Evolutionary conservation across 441 rosid genomes (phyloP).

Genomic region (Adansonia gregorii): DNA sequence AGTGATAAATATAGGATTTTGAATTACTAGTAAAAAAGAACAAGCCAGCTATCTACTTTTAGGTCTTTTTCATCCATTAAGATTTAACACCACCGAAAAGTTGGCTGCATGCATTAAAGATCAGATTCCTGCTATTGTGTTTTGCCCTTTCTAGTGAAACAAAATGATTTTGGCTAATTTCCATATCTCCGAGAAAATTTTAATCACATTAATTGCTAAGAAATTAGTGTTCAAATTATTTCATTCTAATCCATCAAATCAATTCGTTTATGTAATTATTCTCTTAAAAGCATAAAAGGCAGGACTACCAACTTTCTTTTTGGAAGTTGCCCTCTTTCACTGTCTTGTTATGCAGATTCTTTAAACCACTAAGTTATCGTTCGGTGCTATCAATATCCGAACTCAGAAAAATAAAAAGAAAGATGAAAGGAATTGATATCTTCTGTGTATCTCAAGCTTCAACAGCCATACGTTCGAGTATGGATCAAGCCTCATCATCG

Average conservation of each 20-base stretch:
- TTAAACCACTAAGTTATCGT: slow-evolving; percentile 34
- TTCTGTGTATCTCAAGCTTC: slow-evolving; percentile 83
- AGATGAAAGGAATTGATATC: slow-evolving; percentile 47
- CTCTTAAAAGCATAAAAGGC: slow-evolving; percentile 26
- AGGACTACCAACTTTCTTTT: slow-evolving; percentile 35
- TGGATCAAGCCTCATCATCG: slow-evolving; percentile 57
- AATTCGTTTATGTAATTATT: too few relatives aligned
- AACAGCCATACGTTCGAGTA: slow-evolving; percentile 60
- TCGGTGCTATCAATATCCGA: slow-evolving; percentile 23
- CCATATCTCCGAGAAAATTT: neutral
- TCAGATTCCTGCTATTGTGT: slow-evolving; percentile 12
- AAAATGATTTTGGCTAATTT: neutral
- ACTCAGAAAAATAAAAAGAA: neutral
- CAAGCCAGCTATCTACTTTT: neutral
- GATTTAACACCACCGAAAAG: slow-evolving; percentile 26
- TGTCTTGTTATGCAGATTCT: slow-evolving; percentile 43
- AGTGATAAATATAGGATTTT: neutral
- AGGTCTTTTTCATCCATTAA: slow-evolving; percentile 23
- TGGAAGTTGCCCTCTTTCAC: slow-evolving; percentile 26
- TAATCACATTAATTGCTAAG: neutral
- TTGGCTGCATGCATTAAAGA: slow-evolving; percentile 37
- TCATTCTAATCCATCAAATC: too few relatives aligned
- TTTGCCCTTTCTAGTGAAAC: slow-evolving; percentile 20
- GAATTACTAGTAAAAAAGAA: neutral
- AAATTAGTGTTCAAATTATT: too few relatives aligned